phyloP scores from a whole-genome alignment of 2,329 filamentous ascomycete genomes.

The Aspergillus persii region DNA sequence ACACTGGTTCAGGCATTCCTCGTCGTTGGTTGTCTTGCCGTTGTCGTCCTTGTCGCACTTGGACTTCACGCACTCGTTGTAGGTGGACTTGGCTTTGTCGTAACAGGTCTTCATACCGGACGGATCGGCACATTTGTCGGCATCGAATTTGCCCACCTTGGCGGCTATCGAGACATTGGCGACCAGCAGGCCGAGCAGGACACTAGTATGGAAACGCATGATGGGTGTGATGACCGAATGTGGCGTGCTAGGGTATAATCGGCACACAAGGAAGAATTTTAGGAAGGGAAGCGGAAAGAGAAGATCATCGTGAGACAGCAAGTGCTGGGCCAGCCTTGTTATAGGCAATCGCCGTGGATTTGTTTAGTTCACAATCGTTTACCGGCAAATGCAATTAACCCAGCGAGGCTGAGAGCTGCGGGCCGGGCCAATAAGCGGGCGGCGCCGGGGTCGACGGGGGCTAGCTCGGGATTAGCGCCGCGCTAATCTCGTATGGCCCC shows the following conservation, averaged over 20 bases:
- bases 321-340: not conserved
- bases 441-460: not conserved
- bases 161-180: not conserved
- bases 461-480: not conserved
- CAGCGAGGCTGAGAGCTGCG: not conserved
- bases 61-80: conserved; percentile 11
- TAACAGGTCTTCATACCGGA: conserved; percentile 13
- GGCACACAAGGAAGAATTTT: not conserved
- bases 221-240: not conserved
- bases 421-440: not conserved
- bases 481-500: not conserved
- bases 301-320: not conserved
- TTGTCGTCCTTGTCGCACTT: conserved; percentile 12
- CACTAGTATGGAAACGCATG: not conserved
- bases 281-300: not conserved
- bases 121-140: conserved; percentile 10
- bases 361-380: not conserved
- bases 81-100: conserved; percentile 4
- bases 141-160: conserved; percentile 13
- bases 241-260: not conserved
- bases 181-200: not conserved
- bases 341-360: not conserved
- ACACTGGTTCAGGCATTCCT: conserved; percentile 18
- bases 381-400: too few species aligned
- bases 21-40: not conserved